Evolutionary conservation across 805 yeast genomes (phyloP), one percentile per base, ranked within the genome.

Genomic region (Wickerhamomyces alni): DNA sequence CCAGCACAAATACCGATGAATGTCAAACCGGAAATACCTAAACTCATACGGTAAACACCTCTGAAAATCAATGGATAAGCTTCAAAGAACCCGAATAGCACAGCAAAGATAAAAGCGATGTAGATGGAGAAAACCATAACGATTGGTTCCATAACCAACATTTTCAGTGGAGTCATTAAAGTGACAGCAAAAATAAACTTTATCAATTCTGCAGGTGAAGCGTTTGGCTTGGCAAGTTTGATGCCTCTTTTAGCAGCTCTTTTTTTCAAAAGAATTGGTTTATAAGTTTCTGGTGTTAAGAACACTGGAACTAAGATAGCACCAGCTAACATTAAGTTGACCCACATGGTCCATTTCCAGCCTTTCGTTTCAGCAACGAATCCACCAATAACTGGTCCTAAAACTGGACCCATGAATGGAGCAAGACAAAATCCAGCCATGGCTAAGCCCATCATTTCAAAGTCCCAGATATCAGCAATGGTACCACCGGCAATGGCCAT

Each of bases 401-500:
- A 59, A 30, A 80, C 82, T 2, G 94, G 95, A 38, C 95, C 95
- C 55, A 80, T 68, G 48, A 86, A 80, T 17, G 93, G 88, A 11
- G 88, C 84, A 40, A 83, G 61, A 58, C 89, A 80, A 63, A 82
- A 85, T n/a, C 79, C 61, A 3, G 84, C 75, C 80, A 84, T 75
- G n/a, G 94, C 88, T 4, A 80, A 50, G 13, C 87, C 83, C 54
- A 79, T 62, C 55, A 78, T 77, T 31, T 74, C 72, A 26, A 80
- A 75, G 17, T 69, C 72, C 80, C 89, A 87, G 35, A 87, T 61
- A 62, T 87, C 96, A 39, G 80, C 66, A 45, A 87, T 76, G 5
- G 93, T 80, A 46, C 95, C 96, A 38, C 89, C 87, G 11, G 87
- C 91, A 47, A 85, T 77, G 9, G 95, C 81, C 63, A 87, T 69